Base-by-base conservation (phyloP, 176 grass and related monocot genomes). In the Oryza meridionalis region DNA sequence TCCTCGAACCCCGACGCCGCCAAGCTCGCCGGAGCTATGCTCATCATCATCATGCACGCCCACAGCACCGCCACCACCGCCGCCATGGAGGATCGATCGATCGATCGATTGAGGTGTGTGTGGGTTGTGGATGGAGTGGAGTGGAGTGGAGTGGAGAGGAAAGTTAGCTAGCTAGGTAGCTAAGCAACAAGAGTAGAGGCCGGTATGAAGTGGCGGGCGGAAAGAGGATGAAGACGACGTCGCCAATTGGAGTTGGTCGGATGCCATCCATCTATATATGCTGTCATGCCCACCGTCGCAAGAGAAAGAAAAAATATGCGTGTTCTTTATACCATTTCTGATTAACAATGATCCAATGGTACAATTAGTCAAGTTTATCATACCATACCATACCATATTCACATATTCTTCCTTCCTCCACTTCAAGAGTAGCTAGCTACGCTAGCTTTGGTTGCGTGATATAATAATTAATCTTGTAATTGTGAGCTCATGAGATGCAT, bases 1-100 rank as follows among this genome's bases (percentile, higher is more conserved):
- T 77, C 67, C 17, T 82, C 62, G 11, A 90, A 49, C 22, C 17
- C 68, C 27, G 16, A 19, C 2, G 51, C 24, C 45, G 80, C 86
- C 10, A 26, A 8, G 15, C 5, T 59, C 53, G 7, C 3, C 53
- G 6, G 16, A 17, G 17, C 17, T 19, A 22, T 10, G 55, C 6
- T n/a, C n/a, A 7, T 21, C 33, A 35, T 35, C 35, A 37, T 37
- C 53, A 58, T n/a, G 11, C 21, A 71, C 17, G 37, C 29, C 37
- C 44, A 69, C 3, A 53, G 6, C 29, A 69, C 5, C 45, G n/a
- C 69, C 50, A 1, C 17, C 16, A n/a, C 33, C 0, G 16, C 37
- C 26, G 58, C 58, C 58, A 61, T 61, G 51, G 51, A 55, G 37
- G 19, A 59, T n/a, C 53, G 19, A 59, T n/a, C 53, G 55, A 61